Evolutionary conservation across 2,329 filamentous ascomycete genomes (phyloP), one percentile per base, ranked within the genome.

Genomic region (Metarhizium sp.): DNA sequence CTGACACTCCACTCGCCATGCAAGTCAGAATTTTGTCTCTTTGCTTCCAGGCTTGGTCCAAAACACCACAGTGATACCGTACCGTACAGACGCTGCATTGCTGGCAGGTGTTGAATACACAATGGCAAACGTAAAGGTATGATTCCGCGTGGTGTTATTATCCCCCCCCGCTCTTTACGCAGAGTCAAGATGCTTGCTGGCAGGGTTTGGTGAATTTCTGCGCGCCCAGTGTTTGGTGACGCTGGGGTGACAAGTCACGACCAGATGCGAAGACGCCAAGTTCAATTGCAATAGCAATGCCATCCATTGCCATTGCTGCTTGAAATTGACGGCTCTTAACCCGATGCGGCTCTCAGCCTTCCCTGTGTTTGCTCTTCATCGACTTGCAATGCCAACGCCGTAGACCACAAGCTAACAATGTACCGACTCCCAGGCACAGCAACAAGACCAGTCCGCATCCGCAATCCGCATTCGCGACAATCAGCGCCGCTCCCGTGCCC

Each of bases 401-500:
- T 34, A 11, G 32, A 34, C 32, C 6, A 11, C 32, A 3, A 11
- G 38, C 38, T 40, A 2, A 40, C 38, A 40, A 34, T 13, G 8
- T 14, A 14, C 38, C 38, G 8, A 16, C 38, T 13, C 11, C 38
- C 45, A 48, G 45, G 25, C 45, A 48, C 45, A 29, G 25, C 7
- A 11, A 11, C 45, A 48, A 30, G 45, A 48, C 14, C 45, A 48
- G 20, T 48, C 45, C 55, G 65, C 68, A 51, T 67, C 69, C 50
- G 68, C 67, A 53, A 57, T 70, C 54, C 72, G 72, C 55, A 74
- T 75, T 60, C 73, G 77, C 59, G 73, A 79, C 59, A 81, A 78
- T 63, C 79, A 82, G 67, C 76, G 78, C 50, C 75, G 75, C 40
- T 78, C 75, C 16, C 73, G 79, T 40, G 77, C 75, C 32, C 76